Evolutionary conservation across 495 filamentous ascomycete genomes (phyloP), one percentile per base, ranked within the genome.

Genomic region (Aspergillus mulundensis): DNA sequence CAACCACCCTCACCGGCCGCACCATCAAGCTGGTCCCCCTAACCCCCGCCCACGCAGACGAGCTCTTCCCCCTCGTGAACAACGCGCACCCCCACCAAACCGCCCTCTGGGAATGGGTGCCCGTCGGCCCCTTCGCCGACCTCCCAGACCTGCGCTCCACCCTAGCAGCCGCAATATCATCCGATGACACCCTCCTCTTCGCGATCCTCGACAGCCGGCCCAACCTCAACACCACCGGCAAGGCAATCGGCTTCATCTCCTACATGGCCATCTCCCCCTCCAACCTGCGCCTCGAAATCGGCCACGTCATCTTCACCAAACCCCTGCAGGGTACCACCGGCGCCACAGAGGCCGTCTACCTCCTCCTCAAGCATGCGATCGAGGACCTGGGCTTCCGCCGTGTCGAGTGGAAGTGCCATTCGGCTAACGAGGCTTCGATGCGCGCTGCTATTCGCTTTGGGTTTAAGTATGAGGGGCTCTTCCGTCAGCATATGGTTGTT

Each of bases 371-470:
- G 18, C 63, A 78, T 30, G 66, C 68, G 0, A 79, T 85, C 54
- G 72, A 78, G 18, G 70, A 74, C 7, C 60, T 84, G n/a, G 73
- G 75, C 0, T 84, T 77, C 56, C 61, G 74, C 28, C 72, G 83
- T 18, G 72, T 81, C 19, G 81, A 84, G 63, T 86, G 83, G 82
- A 84, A 84, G 57, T 80, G 77, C 57, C 68, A 84, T 61, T 39
- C 66, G 24, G 64, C 77, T 5, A 84, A 86, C 61, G 71, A 61
- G 30, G 59, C 71, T 0, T 80, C 76, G 18, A 66, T 61, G 30
- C 70, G 66, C 5, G 80, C 81, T 3, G 83, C 83, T 7, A 12
- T 59, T 50, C 73, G 83, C 12, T 66, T 81, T 15, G 82, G 83
- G 1, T 84, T 83, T 59, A 64, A 47, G 14, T 74, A 61, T 50